Percentiles rank a stretch among this genome's conserved stretches.
Conservation (phyloP, 208 protist species). For the Acanthamoeba culbertsoni region DNA sequence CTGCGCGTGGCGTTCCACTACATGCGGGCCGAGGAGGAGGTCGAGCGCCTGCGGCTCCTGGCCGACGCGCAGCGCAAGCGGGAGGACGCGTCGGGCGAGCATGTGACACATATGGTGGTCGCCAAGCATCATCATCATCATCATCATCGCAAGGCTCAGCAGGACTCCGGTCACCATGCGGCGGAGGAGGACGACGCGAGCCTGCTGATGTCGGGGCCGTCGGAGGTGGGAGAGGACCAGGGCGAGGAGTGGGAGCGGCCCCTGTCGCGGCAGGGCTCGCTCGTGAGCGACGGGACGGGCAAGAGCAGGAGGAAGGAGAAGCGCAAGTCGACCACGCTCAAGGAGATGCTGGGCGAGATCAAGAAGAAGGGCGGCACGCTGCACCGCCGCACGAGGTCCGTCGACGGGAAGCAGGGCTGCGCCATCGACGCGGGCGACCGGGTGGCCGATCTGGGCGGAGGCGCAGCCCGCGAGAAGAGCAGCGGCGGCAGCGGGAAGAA, state of each 20-base stretch:
- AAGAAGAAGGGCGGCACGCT: slow-evolving; percentile 22
- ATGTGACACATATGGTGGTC: not conserved
- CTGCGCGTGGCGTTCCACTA: not conserved
- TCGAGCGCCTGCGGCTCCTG: not conserved
- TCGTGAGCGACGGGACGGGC: not conserved
- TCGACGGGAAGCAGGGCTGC: not conserved
- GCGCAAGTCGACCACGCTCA: slow-evolving; percentile 1
- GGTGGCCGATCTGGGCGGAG: not conserved
- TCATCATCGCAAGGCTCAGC: not conserved
- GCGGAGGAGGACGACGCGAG: not conserved
- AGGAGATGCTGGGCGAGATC: slow-evolving; percentile 37
- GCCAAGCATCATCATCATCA: not conserved
- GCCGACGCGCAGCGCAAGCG: slow-evolving; percentile 6
- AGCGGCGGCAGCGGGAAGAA: not conserved
- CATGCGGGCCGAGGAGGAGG: slow-evolving; percentile 8
- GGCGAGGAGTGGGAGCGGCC: slow-evolving; percentile 37
- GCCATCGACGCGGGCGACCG: not conserved
- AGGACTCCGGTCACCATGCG: not conserved
- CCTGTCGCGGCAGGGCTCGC: not conserved
- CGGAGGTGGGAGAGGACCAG: not conserved
- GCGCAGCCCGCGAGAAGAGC: not conserved
- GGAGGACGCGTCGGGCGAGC: not conserved
- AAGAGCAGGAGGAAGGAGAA: not conserved
- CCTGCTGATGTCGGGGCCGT: not conserved
- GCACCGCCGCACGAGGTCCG: not conserved